Evolutionary conservation across 2,329 filamentous ascomycete genomes (phyloP), one percentile per base, ranked within the genome.

Genomic region (Achaetomium macrosporum): DNA sequence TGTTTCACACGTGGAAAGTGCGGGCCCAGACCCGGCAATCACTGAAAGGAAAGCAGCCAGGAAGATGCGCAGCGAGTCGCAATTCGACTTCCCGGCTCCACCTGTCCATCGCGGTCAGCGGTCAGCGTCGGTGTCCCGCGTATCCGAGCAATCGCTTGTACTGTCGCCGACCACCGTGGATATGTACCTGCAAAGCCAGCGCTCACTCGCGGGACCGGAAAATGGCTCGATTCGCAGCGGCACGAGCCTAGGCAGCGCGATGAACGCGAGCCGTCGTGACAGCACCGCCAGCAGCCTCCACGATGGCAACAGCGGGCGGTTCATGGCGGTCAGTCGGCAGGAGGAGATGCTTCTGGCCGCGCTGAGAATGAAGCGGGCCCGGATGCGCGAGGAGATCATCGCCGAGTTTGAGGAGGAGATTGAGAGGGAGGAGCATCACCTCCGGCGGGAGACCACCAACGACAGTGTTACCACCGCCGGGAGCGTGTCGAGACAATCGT

Each of bases 291-390:
- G 54, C 59, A 62, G 61, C 48, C 42, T 59, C 36, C 58, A 57
- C 35, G 68, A 65, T 42, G 55, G 56, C 20, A 61, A 64, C 42
- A 69, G 68, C 40, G 69, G 67, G 13, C 73, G 78, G 1, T 69
- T 81, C 50, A 81, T 82, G 74, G 76, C 78, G 1, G 77, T 83
- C 16, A 82, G 78, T 0, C 73, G 70, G 4, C 78, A 82, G 56
- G 79, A 83, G 55, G 77, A 82, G 64, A 75, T 81, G 71, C 69
- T 83, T 0, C 68, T 83, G 4, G 75, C 79, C 2, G 79, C 79
- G 2, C 69, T 83, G 40, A 73, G 79, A 9, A 73, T 76, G 59
- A 81, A 80, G 68, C 71, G 78, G n/a, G 74, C 77, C 3, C 69
- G 70, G n/a, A 79, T 80, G 74, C 74, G 76, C 2, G 73, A 78